Conservation (phyloP, 228 moss, liverwort and hornwort genomes). For the Sphagnum fallax region DNA sequence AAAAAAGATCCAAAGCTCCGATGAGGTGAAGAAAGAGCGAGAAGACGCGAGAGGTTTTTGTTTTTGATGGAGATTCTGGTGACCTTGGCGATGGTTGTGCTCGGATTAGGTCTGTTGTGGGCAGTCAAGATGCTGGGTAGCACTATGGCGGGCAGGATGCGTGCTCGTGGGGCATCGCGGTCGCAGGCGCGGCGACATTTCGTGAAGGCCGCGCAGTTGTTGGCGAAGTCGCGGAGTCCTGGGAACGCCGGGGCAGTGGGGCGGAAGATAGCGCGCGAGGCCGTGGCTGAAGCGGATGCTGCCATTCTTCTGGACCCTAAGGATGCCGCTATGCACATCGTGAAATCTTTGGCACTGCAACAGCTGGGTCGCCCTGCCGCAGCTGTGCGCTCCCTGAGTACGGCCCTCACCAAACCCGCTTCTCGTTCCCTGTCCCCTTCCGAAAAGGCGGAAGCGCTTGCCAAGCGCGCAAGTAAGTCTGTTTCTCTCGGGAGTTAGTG, state of each 20-base stretch:
- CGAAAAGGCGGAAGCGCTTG: slow-evolving; percentile 28
- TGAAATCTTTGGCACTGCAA: slow-evolving; percentile 37
- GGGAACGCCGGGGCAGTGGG: slow-evolving; percentile 3
- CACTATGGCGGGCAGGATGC: slow-evolving; percentile 7
- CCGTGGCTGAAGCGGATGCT: slow-evolving; percentile 27
- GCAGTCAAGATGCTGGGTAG: not conserved
- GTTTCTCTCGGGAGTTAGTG: not conserved
- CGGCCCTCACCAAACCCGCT: slow-evolving; percentile 18
- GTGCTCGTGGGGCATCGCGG: slow-evolving; percentile 1
- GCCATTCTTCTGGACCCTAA: slow-evolving; percentile 20
- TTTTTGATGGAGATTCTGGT: not conserved
- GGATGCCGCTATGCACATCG: slow-evolving; percentile 38
- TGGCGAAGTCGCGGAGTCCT: slow-evolving; percentile 13
- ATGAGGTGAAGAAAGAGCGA: no score
- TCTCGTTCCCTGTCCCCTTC: slow-evolving; percentile 13
- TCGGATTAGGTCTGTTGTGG: slow-evolving; percentile 12
- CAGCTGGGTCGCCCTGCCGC: slow-evolving; percentile 21
- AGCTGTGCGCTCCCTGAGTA: slow-evolving; percentile 22
- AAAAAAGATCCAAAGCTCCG: no score
- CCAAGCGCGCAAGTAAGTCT: slow-evolving; percentile 10
- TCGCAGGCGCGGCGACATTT: slow-evolving; percentile 25
- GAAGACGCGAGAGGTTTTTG: no score
- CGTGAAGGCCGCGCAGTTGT: slow-evolving; percentile 29
- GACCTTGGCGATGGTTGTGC: slow-evolving; percentile 8
- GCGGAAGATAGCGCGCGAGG: slow-evolving; percentile 17